Conservation (phyloP, 108 stramenopile genomes). For the Cyclostephanos tholiformis region DNA sequence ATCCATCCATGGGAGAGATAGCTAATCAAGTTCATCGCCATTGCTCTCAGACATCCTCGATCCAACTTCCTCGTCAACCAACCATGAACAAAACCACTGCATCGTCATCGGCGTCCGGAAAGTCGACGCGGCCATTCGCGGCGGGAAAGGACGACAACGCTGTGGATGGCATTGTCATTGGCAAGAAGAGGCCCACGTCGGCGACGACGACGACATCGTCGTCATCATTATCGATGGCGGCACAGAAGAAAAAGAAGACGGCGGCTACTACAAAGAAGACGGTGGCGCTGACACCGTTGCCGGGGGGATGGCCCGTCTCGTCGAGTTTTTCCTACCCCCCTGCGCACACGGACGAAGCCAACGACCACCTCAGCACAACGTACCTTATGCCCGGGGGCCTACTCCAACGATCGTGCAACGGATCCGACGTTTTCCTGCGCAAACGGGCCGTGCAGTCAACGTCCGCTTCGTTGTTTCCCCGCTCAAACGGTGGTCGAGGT, state of each 20-base stretch:
- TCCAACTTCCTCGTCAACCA: too few relatives aligned
- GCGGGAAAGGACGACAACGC: too few relatives aligned
- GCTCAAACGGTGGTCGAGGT: not conserved
- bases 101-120: too few relatives aligned
- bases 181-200: not conserved
- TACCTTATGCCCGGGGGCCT: constrained; percentile 32
- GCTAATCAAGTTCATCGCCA: too few relatives aligned
- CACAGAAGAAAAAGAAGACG: not conserved
- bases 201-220: not conserved
- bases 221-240: not conserved
- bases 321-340: not conserved
- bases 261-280: not conserved
- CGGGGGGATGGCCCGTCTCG: constrained; percentile 3
- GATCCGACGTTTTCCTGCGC: constrained; percentile 50
- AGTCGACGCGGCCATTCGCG: too few relatives aligned
- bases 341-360: not conserved
- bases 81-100: too few relatives aligned
- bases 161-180: not conserved
- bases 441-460: constrained; percentile 42
- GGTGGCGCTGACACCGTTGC: not conserved
- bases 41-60: too few relatives aligned
- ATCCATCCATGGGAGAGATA: too few relatives aligned
- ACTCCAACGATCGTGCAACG: constrained; percentile 35
- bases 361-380: not conserved
- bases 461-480: constrained; percentile 4